Percentiles rank a stretch among this genome's conserved stretches.
Conservation (phyloP, 75 land plant species). For the Cupressus sempervirens region DNA sequence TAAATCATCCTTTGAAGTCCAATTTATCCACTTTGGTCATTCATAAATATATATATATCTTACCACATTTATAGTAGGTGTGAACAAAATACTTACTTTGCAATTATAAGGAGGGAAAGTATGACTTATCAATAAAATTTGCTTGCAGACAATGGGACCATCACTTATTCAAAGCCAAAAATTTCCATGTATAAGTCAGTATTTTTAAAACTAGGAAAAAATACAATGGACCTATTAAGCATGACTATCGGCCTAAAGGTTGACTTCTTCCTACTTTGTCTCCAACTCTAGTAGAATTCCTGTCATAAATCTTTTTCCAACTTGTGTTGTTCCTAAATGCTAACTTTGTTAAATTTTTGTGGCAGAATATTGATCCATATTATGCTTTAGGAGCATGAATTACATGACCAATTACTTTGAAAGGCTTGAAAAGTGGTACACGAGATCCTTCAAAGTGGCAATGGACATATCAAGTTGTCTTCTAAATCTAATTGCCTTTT, state of each 20-base stretch:
- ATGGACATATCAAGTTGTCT: slow-evolving; percentile 71
- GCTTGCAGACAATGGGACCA: slow-evolving; percentile 38
- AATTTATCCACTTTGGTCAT: background rate
- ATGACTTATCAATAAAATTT: background rate
- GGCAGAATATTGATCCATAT: slow-evolving; percentile 63
- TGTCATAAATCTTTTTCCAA: background rate
- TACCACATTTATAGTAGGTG: background rate
- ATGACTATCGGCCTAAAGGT: slow-evolving; percentile 73
- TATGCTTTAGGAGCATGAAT: slow-evolving; percentile 64
- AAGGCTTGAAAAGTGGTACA: slow-evolving; percentile 25
- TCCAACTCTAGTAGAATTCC: background rate
- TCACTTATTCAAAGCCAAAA: slow-evolving; percentile 27
- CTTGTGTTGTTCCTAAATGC: background rate
- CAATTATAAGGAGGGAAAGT: background rate
- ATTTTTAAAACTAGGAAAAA: slow-evolving; percentile 31
- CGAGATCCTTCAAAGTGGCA: slow-evolving; percentile 31
- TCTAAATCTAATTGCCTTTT: too few species aligned
- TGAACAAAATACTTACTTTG: background rate
- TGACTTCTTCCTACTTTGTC: slow-evolving; percentile 5
- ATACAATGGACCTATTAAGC: slow-evolving; percentile 47
- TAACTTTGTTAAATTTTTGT: background rate
- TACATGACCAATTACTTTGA: slow-evolving; percentile 24
- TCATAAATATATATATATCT: background rate
- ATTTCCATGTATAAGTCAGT: slow-evolving; percentile 30
- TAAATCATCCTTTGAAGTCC: background rate